phyloP scores from a whole-genome alignment of 2,329 filamentous ascomycete genomes.

The Sporothrix sp. region DNA sequence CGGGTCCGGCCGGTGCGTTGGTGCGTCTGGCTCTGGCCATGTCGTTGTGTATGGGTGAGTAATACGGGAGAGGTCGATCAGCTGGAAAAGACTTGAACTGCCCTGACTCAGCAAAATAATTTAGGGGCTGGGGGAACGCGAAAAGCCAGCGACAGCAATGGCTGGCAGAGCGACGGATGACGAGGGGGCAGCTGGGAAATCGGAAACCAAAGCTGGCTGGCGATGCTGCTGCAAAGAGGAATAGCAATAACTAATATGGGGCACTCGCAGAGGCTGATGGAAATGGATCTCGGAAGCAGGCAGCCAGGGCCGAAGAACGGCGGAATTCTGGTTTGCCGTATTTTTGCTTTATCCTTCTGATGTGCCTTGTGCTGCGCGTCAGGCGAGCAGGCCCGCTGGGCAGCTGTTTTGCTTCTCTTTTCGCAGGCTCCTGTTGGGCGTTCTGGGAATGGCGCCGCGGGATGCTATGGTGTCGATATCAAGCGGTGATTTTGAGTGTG shows the following conservation, averaged over 20 bases:
- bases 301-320: neutral
- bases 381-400: neutral
- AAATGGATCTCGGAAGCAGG: too few relatives aligned
- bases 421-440: neutral
- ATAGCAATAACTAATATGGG: too few relatives aligned
- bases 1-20: conserved; percentile 1
- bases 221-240: neutral
- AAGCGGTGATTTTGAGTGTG: conserved; percentile 3
- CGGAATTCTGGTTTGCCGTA: neutral
- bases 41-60: neutral
- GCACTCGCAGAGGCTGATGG: too few relatives aligned
- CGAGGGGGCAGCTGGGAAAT: conserved; percentile 8
- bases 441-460: too few relatives aligned
- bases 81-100: neutral
- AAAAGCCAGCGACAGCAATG: too few relatives aligned
- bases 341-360: neutral
- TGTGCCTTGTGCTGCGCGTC: neutral
- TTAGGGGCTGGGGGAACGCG: too few relatives aligned
- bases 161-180: neutral
- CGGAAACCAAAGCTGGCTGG: neutral
- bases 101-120: conserved; percentile 15
- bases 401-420: neutral
- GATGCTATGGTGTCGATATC: too few relatives aligned
- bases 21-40: conserved; percentile 13
- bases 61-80: too few relatives aligned